These are phyloP conservation scores for Metarhizium sp. DNA, from an alignment of 2,329 filamentous ascomycete genomes.

Conservation along the genomic window DNA sequence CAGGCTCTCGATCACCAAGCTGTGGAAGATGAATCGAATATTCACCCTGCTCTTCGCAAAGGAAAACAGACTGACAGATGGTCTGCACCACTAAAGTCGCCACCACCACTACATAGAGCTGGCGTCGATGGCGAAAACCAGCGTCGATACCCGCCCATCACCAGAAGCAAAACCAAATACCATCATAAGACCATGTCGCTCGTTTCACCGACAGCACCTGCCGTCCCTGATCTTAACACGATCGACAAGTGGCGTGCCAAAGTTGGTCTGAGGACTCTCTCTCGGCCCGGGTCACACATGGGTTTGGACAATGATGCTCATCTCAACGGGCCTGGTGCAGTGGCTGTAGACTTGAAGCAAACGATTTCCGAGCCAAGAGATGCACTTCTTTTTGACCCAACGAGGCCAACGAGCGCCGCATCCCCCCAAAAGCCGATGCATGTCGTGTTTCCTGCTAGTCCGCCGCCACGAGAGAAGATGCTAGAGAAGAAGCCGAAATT, in stretches of 20 bases:
- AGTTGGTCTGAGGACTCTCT: slow-evolving; percentile 14
- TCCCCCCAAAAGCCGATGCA: neutral
- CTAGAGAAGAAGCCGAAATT: neutral
- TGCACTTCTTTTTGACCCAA: neutral
- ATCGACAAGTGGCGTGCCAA: slow-evolving; percentile 23
- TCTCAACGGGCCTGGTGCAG: neutral
- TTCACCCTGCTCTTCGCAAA: slow-evolving; percentile 26
- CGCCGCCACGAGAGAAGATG: neutral
- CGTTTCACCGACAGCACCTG: slow-evolving; percentile 17
- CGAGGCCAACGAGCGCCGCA: neutral
- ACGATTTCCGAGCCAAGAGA: neutral
- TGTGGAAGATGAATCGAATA: slow-evolving; percentile 15
- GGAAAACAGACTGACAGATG: slow-evolving; percentile 15
- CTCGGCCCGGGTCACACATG: neutral
- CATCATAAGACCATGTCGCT: slow-evolving; percentile 17
- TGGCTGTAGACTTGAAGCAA: neutral
- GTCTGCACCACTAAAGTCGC: slow-evolving; percentile 18
- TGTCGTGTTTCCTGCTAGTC: neutral
- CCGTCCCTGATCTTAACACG: slow-evolving; percentile 20
- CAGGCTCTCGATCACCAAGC: slow-evolving; percentile 17
- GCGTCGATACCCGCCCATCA: slow-evolving; percentile 27
- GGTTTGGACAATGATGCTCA: neutral
- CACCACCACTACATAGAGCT: slow-evolving; percentile 8
- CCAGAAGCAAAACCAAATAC: slow-evolving; percentile 21
- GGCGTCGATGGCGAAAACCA: slow-evolving; percentile 14